Base-by-base conservation (phyloP, 257 asterid species). In the Capsicum chinense region DNA sequence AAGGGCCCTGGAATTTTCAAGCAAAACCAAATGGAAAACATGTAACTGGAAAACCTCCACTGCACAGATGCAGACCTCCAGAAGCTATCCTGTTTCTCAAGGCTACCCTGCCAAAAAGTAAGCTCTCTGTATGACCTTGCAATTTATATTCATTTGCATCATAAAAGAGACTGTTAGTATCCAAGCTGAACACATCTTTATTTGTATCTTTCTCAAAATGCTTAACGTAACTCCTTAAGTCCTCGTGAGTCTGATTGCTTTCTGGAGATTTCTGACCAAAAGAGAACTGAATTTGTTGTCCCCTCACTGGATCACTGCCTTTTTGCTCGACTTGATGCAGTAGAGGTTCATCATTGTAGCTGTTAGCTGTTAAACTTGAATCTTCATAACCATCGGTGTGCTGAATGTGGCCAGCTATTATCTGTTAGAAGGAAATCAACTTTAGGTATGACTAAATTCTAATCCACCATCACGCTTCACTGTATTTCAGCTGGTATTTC, bases 1-100 rank as follows among this genome's bases (percentile, higher is more conserved):
- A 50, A 21, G 2, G 52, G 58, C 17, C 64, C 16, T 16, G 15
- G 13, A 14, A 21, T 4, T 52, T 4, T 78, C 82, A 78, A 54
- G 85, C 71, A 14, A 87, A 86, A 69, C 92, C 86, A 76, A 91
- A 92, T 69, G 92, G 89, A 79, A 90, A 88, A 89, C 85, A 87
- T 2, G 93, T 80, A 19, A 85, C 63, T 14, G 93, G 90, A 60
- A 79, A 2, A 67, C 88, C 84, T 15, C 95, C 92, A 39, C 90
- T 87, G 58, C 98, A 95, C 83, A 95, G 74, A 50, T 87, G 92
- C 83, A 95, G 85, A 67, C 93, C 88, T 12, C 98, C 98, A 13
- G 93, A 91, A 62, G 91, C 91, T 39, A 92, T 87, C 85, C 92
- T 88, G 85, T 84, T 88, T 76, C 69, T 88, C 50, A 84, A 89